These are phyloP conservation scores for Hypoxylon cercidicola DNA, from an alignment of 495 filamentous ascomycete species.

Conservation along the genomic window DNA sequence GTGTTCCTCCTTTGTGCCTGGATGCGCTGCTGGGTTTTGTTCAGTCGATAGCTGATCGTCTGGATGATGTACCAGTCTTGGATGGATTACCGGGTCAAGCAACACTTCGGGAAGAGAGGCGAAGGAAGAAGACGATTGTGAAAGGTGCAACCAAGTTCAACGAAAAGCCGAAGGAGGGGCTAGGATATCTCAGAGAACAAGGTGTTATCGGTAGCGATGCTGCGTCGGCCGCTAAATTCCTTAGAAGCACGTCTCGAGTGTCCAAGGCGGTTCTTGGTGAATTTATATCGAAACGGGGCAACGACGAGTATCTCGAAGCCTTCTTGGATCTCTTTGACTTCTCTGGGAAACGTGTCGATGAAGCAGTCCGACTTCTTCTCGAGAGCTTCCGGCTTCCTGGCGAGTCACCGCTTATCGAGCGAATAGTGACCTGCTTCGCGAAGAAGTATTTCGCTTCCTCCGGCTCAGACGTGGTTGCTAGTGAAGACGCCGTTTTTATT, in stretches of 20 bases:
- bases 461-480: slow-evolving; percentile 77
- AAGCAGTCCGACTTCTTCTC: slow-evolving; percentile 86
- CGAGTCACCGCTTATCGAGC: slow-evolving; percentile 90
- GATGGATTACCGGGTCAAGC: slow-evolving; percentile 75
- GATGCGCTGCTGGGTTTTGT: slow-evolving; percentile 92
- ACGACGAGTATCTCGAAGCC: slow-evolving; percentile 80
- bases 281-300: slow-evolving; percentile 87
- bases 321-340: slow-evolving; percentile 92
- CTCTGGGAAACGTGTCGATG: slow-evolving; percentile 82
- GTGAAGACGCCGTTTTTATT: slow-evolving; percentile 90
- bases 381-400: slow-evolving; percentile 95
- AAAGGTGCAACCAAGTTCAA: slow-evolving; percentile 93
- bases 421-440: slow-evolving; percentile 87
- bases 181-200: slow-evolving; percentile 84
- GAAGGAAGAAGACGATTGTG: slow-evolving; percentile 86
- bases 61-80: slow-evolving; percentile 72
- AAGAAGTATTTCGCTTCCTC: slow-evolving; percentile 84
- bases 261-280: slow-evolving; percentile 94
- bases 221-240: slow-evolving; percentile 77
- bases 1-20: slow-evolving; percentile 93
- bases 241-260: slow-evolving; percentile 84
- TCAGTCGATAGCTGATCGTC: slow-evolving; percentile 86
- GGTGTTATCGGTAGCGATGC: slow-evolving; percentile 85
- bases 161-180: slow-evolving; percentile 88
- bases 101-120: slow-evolving; percentile 72